Conservation (phyloP, 805 yeast genomes). For the Cyberlindnera sargentensis region DNA sequence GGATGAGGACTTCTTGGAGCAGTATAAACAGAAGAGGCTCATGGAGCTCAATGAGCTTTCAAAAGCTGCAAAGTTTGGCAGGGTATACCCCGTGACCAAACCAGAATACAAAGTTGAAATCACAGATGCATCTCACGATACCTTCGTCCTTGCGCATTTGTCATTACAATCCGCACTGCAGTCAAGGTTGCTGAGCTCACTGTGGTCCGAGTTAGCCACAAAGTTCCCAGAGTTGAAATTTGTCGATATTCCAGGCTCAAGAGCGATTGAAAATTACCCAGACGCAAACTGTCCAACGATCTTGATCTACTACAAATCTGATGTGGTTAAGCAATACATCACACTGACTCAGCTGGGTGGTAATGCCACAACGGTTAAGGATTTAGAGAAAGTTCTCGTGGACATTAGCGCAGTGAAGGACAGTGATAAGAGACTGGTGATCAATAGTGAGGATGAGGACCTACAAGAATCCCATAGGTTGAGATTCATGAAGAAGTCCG, state of each 20-base stretch:
- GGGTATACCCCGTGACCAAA: conserved; percentile 70
- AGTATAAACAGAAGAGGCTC: conserved; percentile 70
- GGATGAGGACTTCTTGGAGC: conserved; percentile 80
- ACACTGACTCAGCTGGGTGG: conserved; percentile 85
- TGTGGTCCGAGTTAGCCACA: conserved; percentile 52
- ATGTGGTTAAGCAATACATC: conserved; percentile 73
- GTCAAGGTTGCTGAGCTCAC: conserved; percentile 58
- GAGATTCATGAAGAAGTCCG: conserved; percentile 50
- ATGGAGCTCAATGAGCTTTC: conserved; percentile 61
- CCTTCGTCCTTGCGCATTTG: conserved; percentile 71
- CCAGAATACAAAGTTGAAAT: conserved; percentile 85
- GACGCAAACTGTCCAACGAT: conserved; percentile 87
- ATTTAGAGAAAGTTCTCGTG: conserved; percentile 69
- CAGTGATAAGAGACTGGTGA: conserved; percentile 58
- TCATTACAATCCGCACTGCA: conserved; percentile 63
- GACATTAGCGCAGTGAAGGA: conserved; percentile 57
- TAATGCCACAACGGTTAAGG: conserved; percentile 58
- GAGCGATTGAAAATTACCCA: conserved; percentile 92
- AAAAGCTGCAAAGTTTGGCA: conserved; percentile 57
- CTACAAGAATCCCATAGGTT: conserved; percentile 46
- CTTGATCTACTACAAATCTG: conserved; percentile 69
- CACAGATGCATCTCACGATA: conserved; percentile 66
- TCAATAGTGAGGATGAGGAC: conserved; percentile 55
- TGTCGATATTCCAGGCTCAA: conserved; percentile 82
- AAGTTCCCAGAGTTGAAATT: conserved; percentile 80